These are phyloP conservation scores for Saksenaea vasiformis DNA, from an alignment of 371 early-diverging fungal species.

Conservation along the genomic window DNA sequence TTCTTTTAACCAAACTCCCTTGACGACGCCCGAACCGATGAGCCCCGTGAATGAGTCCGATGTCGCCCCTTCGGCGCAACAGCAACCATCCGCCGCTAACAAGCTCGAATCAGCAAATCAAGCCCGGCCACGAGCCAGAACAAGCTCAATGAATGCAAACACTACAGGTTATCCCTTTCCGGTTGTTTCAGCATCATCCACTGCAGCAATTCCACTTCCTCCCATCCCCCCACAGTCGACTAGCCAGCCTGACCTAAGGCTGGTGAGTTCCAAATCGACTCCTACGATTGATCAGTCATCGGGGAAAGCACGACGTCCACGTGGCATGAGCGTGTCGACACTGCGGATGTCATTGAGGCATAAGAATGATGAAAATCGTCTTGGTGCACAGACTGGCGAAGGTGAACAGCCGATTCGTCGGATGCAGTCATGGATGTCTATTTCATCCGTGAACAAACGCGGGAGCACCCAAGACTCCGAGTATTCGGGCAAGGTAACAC, in stretches of 20 bases:
- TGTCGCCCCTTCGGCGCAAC: neutral
- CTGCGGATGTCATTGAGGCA: slow-evolving; percentile 24
- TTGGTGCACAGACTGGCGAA: neutral
- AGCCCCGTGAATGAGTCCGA: slow-evolving; percentile 17
- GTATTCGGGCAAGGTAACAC: slow-evolving; percentile 4
- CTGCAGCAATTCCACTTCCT: slow-evolving; percentile 1
- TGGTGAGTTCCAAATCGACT: slow-evolving; percentile 21
- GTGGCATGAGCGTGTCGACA: slow-evolving; percentile 38
- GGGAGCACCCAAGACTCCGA: neutral
- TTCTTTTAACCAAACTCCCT: slow-evolving; percentile 16
- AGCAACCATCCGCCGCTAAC: neutral
- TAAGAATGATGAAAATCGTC: slow-evolving; percentile 7
- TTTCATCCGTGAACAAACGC: slow-evolving; percentile 3
- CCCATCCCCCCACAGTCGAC: neutral
- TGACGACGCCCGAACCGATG: slow-evolving; percentile 21
- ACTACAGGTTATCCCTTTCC: slow-evolving; percentile 1
- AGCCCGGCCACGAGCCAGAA: slow-evolving; percentile 2
- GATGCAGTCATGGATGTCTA: slow-evolving; percentile 24
- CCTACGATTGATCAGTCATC: slow-evolving; percentile 18
- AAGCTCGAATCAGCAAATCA: neutral
- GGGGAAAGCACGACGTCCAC: slow-evolving; percentile 27
- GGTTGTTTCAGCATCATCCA: slow-evolving; percentile 5
- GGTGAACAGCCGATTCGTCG: slow-evolving; percentile 5
- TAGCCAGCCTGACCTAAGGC: slow-evolving; percentile 1
- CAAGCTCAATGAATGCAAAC: neutral